phyloP scores from a whole-genome alignment of 2,329 filamentous ascomycete species.

The Pestalotiopsis sp. region DNA sequence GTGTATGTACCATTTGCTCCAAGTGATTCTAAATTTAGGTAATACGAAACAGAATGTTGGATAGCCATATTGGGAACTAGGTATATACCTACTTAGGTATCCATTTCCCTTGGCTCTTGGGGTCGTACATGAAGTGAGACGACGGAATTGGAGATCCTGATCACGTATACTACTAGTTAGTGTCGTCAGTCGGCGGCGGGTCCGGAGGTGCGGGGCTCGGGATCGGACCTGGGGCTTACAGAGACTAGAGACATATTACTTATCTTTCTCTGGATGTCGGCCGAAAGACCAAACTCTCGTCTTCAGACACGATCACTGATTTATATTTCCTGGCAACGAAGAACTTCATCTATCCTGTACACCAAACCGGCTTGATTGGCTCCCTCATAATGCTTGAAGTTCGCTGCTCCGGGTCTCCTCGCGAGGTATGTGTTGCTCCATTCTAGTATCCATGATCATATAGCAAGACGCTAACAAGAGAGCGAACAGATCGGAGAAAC shows the following conservation, averaged over 20 bases:
- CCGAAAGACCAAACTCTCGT: too few species aligned
- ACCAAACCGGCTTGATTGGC: not conserved
- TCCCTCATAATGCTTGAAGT: slow-evolving; percentile 14
- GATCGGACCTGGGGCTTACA: not conserved
- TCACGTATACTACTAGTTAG: not conserved
- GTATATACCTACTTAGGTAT: not conserved
- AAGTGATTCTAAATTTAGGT: not conserved
- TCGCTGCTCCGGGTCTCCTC: slow-evolving; percentile 18
- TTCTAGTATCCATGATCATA: not conserved
- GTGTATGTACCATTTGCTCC: not conserved
- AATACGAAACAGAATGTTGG: not conserved
- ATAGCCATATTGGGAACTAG: too few species aligned
- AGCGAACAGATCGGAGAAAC: slow-evolving; percentile 35
- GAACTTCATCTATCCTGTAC: not conserved
- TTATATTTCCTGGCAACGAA: not conserved
- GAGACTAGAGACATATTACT: not conserved
- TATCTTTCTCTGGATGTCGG: not conserved
- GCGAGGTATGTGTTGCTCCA: slow-evolving; percentile 21
- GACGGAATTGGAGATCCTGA: not conserved
- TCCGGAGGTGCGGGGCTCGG: not conserved
- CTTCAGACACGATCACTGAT: not conserved
- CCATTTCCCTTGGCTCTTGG: not conserved
- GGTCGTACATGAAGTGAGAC: not conserved
- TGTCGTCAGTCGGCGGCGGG: not conserved
- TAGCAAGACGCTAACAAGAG: not conserved